Percentiles rank a stretch among this genome's conserved stretches.
phyloP scores from a whole-genome alignment of 805 yeast genomes.

The Monosporozyma yasuniensis region DNA sequence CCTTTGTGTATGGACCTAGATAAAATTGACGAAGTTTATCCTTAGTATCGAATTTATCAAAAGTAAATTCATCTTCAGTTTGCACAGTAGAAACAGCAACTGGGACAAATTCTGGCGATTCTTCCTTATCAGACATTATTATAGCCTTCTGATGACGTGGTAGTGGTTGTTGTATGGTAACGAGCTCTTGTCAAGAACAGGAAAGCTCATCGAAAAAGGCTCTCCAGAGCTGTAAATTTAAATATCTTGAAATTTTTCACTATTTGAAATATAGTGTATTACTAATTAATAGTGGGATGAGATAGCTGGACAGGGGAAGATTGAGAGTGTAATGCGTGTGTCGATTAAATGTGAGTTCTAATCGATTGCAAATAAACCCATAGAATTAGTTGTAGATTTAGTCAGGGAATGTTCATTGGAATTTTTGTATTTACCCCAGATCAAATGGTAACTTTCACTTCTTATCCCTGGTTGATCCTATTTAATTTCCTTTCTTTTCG shows the following conservation, averaged over 20 bases:
- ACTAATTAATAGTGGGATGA: not conserved
- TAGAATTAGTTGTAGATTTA: no score
- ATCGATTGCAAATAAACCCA: no score
- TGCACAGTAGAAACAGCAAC: conserved; percentile 72
- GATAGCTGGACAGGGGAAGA: not conserved
- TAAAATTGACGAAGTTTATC: conserved; percentile 23
- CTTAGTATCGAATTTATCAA: conserved; percentile 34
- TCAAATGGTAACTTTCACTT: no score
- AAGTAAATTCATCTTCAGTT: conserved; percentile 47
- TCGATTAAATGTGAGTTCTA: no score
- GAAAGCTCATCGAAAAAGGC: not conserved
- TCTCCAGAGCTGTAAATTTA: not conserved
- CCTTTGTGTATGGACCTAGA: conserved; percentile 20
- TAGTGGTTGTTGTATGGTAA: not conserved
- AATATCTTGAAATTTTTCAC: not conserved
- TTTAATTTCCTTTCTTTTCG: not conserved
- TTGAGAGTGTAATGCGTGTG: not conserved
- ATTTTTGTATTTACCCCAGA: no score
- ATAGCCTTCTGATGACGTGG: not conserved
- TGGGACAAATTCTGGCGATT: conserved; percentile 32
- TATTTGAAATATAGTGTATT: not conserved
- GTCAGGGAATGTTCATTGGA: no score
- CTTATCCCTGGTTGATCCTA: not conserved
- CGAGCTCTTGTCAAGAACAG: not conserved
- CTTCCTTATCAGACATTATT: not conserved